Evolutionary conservation across 2,329 filamentous ascomycete species (phyloP), one percentile per base, ranked within the genome.

Genomic region (Dactylellina drechsleri): DNA sequence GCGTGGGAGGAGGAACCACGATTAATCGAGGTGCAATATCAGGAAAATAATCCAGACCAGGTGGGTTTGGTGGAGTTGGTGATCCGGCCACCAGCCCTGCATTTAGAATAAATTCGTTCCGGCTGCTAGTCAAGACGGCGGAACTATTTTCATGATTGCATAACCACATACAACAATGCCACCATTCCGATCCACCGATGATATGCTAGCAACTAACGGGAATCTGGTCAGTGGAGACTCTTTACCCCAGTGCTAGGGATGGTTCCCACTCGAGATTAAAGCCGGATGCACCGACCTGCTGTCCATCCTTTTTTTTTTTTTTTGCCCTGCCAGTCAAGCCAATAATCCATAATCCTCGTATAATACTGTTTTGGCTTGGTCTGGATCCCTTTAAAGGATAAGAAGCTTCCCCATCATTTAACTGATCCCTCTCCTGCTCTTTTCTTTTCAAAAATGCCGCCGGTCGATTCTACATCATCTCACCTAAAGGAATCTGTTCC

Each of bases 391-490:
- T 75, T 75, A 68, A 75, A 75, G 71, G 50, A 67, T 62, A 60
- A 57, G 71, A 66, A 67, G 57, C 57, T 64, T 66, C 64, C 70
- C 71, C 71, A 75, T 75, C 71, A 68, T 75, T 75, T 75, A 75
- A 68, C 41, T 59, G 40, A 68, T 56, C 61, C 71, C 59, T 68
- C 64, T 67, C 70, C 52, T 64, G 61, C 58, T 66, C 31, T 36
- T 62, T 56, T 64, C 45, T 60, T 45, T 49, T 54, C 15, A 36
- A 75, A 75, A 75, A 75, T 75, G 71, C 71, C 71, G 64, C 71
- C 71, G 58, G 64, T 68, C 71, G 64, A 75, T 75, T 67, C 57
- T 59, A 58, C 71, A 64, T 58, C 71, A 23, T 75, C 71, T 75
- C 52, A 41, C 59, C 58, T 56, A 49, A 18, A 15, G 16, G 36